Percentiles rank a stretch among this genome's conserved stretches.
Conservation (phyloP, 1,284 basidiomycete genomes). For the Chalciporus sp. region DNA sequence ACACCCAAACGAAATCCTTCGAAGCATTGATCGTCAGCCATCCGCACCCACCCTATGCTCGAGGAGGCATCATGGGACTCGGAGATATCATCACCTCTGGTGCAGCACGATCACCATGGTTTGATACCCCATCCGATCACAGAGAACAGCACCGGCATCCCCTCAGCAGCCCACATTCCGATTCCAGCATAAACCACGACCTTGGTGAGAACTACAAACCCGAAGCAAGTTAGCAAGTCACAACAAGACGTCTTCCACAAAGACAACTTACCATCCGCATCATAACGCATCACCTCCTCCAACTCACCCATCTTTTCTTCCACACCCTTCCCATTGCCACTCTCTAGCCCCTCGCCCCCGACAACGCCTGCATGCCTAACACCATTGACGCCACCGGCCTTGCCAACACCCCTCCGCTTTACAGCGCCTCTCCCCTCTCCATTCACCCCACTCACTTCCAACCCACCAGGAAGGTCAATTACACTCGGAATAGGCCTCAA, state of each 20-base stretch:
- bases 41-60: too few species aligned
- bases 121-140: constrained; percentile 66
- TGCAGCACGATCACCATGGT: constrained; percentile 24
- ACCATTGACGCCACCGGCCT: not conserved
- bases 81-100: too few species aligned
- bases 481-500: constrained; percentile 83
- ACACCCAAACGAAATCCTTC: too few species aligned
- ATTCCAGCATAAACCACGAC: constrained; percentile 91
- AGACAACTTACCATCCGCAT: constrained; percentile 75
- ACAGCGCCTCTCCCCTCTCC: constrained; percentile 19
- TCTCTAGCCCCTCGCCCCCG: not conserved
- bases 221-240: constrained; percentile 1
- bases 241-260: not conserved
- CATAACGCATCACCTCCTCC: constrained; percentile 63
- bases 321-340: constrained; percentile 7
- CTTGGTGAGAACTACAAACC: constrained; percentile 77
- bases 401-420: constrained; percentile 24
- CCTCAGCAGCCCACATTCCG: constrained; percentile 64
- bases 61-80: too few species aligned
- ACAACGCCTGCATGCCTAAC: not conserved
- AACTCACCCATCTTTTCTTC: constrained; percentile 31
- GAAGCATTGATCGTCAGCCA: too few species aligned
- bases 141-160: constrained; percentile 71
- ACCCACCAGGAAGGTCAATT: constrained; percentile 68
- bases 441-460: constrained; percentile 38